These are phyloP conservation scores for Hamigera avellanea DNA, from an alignment of 495 filamentous ascomycete genomes.

Conservation along the genomic window DNA sequence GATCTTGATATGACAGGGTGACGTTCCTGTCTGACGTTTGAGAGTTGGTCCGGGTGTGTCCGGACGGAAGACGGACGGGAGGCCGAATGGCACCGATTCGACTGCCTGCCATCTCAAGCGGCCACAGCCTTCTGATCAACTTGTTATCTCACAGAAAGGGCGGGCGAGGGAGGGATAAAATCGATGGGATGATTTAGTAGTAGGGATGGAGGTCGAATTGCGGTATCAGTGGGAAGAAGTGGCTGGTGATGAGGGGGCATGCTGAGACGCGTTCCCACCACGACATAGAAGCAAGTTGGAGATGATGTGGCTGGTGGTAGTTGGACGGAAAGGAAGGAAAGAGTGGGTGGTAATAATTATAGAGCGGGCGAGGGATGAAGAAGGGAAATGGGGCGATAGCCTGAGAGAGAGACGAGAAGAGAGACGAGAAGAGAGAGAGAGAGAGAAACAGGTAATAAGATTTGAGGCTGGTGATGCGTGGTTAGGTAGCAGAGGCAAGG, in stretches of 20 bases:
- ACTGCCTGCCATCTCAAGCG: constrained; percentile 22
- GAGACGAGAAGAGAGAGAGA: neutral
- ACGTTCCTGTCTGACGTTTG: constrained; percentile 1
- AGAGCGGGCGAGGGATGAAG: neutral
- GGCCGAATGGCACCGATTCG: constrained; percentile 16
- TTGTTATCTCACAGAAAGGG: neutral
- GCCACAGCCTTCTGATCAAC: neutral
- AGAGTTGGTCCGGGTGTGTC: constrained; percentile 9
- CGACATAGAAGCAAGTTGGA: neutral
- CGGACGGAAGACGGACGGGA: constrained; percentile 19
- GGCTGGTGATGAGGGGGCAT: constrained; percentile 15
- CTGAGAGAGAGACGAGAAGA: constrained; percentile 1
- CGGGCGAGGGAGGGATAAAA: constrained; percentile 69
- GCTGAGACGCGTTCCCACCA: constrained; percentile 16
- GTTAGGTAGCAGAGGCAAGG: neutral
- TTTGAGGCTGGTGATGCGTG: neutral
- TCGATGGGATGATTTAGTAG: constrained; percentile 4
- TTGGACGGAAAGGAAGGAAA: neutral
- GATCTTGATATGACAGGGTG: constrained; percentile 6
- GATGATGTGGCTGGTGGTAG: neutral
- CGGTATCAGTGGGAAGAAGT: constrained; percentile 7
- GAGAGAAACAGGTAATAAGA: neutral
- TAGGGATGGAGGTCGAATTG: constrained; percentile 12
- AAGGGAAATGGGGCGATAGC: neutral
- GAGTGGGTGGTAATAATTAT: neutral